A percentile compares a stretch with the other conserved stretches of the same genome.
phyloP scores from a whole-genome alignment of 192 early-diverging fungal genomes.

The Podila epigama region DNA sequence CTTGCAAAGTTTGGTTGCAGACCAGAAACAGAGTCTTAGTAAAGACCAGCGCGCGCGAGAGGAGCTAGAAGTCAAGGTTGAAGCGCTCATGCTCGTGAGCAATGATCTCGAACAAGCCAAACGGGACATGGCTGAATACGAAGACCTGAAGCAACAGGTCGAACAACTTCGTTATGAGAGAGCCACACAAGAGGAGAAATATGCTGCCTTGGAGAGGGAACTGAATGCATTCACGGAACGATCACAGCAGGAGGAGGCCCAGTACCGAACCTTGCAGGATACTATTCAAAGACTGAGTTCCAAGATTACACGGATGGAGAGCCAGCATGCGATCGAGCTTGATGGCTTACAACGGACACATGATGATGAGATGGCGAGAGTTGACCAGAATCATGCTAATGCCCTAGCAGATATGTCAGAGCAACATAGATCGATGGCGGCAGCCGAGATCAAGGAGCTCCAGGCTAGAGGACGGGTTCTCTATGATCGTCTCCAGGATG shows the following conservation, averaged over 20 bases:
- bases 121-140: neutral
- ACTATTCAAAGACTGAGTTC: conserved; percentile 28
- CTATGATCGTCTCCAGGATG: conserved; percentile 6
- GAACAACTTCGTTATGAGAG: neutral
- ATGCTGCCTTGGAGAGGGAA: conserved; percentile 1
- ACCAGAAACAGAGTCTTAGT: neutral
- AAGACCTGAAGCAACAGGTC: conserved; percentile 12
- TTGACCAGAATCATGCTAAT: conserved; percentile 9
- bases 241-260: conserved; percentile 29
- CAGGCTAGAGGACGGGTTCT: conserved; percentile 30
- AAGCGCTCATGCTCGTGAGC: neutral
- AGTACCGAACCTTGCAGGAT: conserved; percentile 33
- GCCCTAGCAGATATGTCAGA: neutral
- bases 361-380: conserved; percentile 7
- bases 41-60: conserved; percentile 5
- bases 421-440: conserved; percentile 4
- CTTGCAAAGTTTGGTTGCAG: neutral
- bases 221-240: conserved; percentile 3
- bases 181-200: neutral
- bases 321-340: conserved; percentile 24
- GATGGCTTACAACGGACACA: conserved; percentile 15
- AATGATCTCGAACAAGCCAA: neutral
- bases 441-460: conserved; percentile 3
- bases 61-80: conserved; percentile 5
- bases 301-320: conserved; percentile 29